Percentiles rank a stretch among this genome's conserved stretches.
phyloP scores from a whole-genome alignment of 768 basidiomycete genomes.

The Butyriboletus loyo region DNA sequence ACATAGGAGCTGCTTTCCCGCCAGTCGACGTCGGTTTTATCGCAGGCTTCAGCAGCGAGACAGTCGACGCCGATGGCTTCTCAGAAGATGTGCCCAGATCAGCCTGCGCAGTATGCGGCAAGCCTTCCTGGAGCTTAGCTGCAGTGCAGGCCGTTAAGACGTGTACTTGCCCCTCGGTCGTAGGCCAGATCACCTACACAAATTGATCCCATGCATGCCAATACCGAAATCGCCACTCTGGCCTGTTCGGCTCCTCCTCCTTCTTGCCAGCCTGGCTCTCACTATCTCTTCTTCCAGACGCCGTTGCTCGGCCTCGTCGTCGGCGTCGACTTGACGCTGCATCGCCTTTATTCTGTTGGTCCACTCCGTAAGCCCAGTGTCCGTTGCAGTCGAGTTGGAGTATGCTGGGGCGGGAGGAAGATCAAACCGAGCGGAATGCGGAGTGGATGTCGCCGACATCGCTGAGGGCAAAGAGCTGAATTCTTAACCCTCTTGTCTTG shows the following conservation, averaged over 20 bases:
- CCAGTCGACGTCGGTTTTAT: slow-evolving; percentile 9
- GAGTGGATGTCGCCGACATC: slow-evolving; percentile 31
- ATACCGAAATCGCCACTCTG: slow-evolving; percentile 38
- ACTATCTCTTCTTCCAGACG: slow-evolving; percentile 58
- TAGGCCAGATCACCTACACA: slow-evolving; percentile 27
- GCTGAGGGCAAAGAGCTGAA: background rate
- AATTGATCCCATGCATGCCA: slow-evolving; percentile 35
- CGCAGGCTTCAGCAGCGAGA: slow-evolving; percentile 12
- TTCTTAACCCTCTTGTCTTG: background rate
- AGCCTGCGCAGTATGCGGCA: slow-evolving; percentile 3
- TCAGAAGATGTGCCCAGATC: slow-evolving; percentile 10
- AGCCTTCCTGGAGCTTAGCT: slow-evolving; percentile 25
- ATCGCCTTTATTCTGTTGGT: slow-evolving; percentile 74
- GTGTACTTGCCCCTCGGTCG: background rate
- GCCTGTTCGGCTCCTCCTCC: slow-evolving; percentile 35
- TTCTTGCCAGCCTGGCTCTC: slow-evolving; percentile 45
- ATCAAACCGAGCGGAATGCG: slow-evolving; percentile 34
- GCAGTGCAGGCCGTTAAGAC: slow-evolving; percentile 1
- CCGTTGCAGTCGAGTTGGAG: slow-evolving; percentile 35
- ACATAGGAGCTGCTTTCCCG: slow-evolving; percentile 49
- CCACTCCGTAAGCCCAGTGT: slow-evolving; percentile 77
- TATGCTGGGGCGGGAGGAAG: slow-evolving; percentile 32
- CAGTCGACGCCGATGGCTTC: slow-evolving; percentile 1
- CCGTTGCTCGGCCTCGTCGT: slow-evolving; percentile 74
- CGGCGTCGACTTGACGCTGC: slow-evolving; percentile 77